Evolutionary conservation across 306 rosid genomes (phyloP).

Genomic region (Casuarina glauca): DNA sequence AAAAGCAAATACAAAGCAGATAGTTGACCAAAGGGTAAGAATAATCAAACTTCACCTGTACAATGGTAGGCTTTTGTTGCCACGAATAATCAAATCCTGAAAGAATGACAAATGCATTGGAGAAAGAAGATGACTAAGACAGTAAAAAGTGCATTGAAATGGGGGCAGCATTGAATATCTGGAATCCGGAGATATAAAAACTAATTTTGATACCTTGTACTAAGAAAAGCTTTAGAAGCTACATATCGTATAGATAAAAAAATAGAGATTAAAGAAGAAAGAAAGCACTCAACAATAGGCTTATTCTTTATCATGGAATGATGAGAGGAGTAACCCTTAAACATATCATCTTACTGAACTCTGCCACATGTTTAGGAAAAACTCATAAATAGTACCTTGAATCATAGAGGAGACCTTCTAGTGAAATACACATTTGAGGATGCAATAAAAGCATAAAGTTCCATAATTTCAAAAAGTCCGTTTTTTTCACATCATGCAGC

Average conservation of each 20-base stretch:
- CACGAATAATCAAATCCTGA: conserved; percentile 90
- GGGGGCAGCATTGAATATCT: neutral
- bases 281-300: neutral
- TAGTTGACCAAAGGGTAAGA: conserved; percentile 18
- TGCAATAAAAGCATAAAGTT: neutral
- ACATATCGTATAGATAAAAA: neutral
- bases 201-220: neutral
- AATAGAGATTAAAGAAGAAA: neutral
- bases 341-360: neutral
- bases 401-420: neutral
- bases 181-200: neutral
- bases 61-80: conserved; percentile 77
- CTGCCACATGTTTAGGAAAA: neutral
- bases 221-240: neutral
- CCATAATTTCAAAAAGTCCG: neutral
- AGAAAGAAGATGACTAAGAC: conserved; percentile 20
- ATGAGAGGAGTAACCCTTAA: neutral
- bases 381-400: neutral
- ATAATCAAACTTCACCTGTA: conserved; percentile 65
- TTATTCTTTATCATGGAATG: neutral
- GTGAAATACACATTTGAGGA: neutral
- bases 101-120: conserved; percentile 4
- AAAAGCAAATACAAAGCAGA: conserved; percentile 20
- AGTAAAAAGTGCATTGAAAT: neutral
- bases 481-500: conserved; percentile 12